phyloP scores from a whole-genome alignment of 2,329 filamentous ascomycete genomes.

The Trichoderma polysporum region DNA sequence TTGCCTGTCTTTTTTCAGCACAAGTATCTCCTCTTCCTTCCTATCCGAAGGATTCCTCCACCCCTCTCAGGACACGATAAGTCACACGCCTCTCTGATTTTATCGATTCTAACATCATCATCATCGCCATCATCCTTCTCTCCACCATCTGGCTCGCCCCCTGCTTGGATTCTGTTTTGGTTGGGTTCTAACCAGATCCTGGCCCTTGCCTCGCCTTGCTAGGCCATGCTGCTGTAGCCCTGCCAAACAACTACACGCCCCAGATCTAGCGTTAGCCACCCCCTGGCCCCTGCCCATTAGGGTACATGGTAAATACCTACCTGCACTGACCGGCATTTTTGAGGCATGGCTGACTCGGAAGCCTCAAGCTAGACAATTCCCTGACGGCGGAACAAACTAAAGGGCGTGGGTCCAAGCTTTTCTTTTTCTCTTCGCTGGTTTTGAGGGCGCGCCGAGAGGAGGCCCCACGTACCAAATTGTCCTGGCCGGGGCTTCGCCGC shows the following conservation, averaged over 20 bases:
- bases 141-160: neutral
- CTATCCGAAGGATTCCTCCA: neutral
- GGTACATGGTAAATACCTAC: constrained; percentile 17
- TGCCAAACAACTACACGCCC: constrained; percentile 1
- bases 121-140: neutral
- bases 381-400: constrained; percentile 10
- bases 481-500: constrained; percentile 24
- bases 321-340: neutral
- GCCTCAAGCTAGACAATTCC: neutral
- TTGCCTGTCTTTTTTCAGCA: neutral
- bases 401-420: constrained; percentile 1
- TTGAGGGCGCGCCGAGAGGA: neutral
- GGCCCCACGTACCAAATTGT: constrained; percentile 25
- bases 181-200: constrained; percentile 12
- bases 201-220: neutral
- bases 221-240: constrained; percentile 6
- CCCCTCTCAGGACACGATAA: neutral
- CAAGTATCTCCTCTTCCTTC: neutral
- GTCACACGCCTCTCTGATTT: neutral
- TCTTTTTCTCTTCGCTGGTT: neutral
- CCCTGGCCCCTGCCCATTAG: neutral
- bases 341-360: neutral
- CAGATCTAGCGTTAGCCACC: neutral
- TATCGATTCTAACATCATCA: neutral
- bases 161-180: neutral